Percentiles rank a stretch among this genome's conserved stretches.
Evolutionary conservation across 228 moss, liverwort and hornwort species (phyloP).

Genomic region (Sphagnum fallax): DNA sequence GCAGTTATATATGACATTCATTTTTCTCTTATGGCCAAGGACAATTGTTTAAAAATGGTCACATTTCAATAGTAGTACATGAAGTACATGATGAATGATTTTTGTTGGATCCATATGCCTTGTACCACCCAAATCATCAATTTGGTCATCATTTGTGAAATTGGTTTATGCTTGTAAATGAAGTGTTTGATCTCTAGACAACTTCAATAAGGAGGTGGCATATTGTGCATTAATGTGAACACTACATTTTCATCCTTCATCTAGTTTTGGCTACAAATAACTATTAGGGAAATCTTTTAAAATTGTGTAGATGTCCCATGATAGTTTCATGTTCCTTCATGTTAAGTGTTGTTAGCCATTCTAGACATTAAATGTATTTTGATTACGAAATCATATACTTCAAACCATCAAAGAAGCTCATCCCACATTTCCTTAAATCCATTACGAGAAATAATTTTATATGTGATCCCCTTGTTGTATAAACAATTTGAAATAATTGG

Average conservation of each 20-base stretch:
- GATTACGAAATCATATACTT: not conserved
- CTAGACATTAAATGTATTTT: not conserved
- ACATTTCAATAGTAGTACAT: not conserved
- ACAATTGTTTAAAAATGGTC: conserved; percentile 11
- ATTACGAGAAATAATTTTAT: no score
- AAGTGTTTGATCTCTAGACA: not conserved
- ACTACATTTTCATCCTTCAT: not conserved
- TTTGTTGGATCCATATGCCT: not conserved
- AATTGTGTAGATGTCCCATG: not conserved
- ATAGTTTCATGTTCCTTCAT: not conserved
- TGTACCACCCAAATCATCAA: conserved; percentile 1
- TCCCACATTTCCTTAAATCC: no score
- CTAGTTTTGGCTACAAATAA: not conserved
- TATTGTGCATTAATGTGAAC: not conserved
- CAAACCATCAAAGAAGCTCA: no score
- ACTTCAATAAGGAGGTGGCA: not conserved
- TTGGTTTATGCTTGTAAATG: not conserved
- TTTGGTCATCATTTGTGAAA: not conserved
- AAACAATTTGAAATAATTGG: no score
- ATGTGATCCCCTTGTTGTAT: no score
- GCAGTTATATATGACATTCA: no score
- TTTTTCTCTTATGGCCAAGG: not conserved
- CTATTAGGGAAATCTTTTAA: not conserved
- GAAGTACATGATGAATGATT: not conserved
- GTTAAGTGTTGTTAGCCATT: not conserved